Evolutionary conservation across 2,329 filamentous ascomycete genomes (phyloP).

Genomic region (Stagonosporopsis vannaccii): DNA sequence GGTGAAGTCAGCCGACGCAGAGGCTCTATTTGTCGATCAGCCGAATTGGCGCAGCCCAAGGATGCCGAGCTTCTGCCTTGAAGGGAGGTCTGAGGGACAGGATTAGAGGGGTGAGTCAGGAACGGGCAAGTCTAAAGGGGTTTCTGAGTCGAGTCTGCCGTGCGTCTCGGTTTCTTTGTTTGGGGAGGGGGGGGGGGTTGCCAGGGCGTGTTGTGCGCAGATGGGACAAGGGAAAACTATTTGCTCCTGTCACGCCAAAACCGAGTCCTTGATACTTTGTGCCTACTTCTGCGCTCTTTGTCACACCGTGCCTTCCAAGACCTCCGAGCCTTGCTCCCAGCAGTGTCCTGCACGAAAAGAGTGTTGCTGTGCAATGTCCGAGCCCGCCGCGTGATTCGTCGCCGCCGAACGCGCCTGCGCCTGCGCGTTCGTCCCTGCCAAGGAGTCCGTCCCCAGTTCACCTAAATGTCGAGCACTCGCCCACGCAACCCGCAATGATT

Average conservation of each 20-base stretch:
- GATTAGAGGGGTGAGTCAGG: no score
- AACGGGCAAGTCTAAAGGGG: no score
- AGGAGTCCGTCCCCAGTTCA: conserved; percentile 22
- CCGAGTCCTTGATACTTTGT: no score
- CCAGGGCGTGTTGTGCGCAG: no score
- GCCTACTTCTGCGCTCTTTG: background rate
- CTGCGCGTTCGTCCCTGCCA: conserved; percentile 27
- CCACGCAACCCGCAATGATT: conserved; percentile 9
- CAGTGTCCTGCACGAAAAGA: background rate
- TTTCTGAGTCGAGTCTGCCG: no score
- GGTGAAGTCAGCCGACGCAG: background rate
- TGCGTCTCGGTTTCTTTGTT: no score
- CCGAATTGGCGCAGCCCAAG: background rate
- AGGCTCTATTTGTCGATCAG: background rate
- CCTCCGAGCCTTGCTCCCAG: background rate
- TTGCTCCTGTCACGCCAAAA: background rate
- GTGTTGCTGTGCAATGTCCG: conserved; percentile 5
- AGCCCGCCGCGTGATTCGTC: conserved; percentile 11
- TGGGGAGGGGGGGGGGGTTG: no score
- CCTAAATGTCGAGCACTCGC: conserved; percentile 8
- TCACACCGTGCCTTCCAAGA: background rate
- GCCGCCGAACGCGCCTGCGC: background rate
- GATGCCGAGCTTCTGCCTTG: background rate
- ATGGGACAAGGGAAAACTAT: no score
- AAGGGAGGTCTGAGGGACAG: no score